These are phyloP conservation scores for Didymosphaeria variabile DNA, from an alignment of 2,329 filamentous ascomycete species.

Conservation along the genomic window DNA sequence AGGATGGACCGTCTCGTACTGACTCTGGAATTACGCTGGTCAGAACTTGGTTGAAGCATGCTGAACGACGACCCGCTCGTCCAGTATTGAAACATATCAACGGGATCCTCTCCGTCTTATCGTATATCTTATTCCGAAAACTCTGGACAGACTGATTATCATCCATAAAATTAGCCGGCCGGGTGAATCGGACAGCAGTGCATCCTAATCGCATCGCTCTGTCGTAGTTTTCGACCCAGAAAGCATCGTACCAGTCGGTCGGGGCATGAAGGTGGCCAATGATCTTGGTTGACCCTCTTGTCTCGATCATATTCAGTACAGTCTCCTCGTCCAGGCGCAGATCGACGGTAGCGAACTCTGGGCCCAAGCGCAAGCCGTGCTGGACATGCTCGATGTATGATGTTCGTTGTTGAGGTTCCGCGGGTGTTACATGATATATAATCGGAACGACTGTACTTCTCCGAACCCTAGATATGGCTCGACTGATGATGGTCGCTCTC, in stretches of 20 bases:
- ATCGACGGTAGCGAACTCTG: slow-evolving; percentile 69
- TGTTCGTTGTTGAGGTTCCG: slow-evolving; percentile 33
- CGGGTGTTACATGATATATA: slow-evolving; percentile 50
- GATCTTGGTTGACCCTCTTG: slow-evolving; percentile 66
- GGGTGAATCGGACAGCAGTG: slow-evolving; percentile 69
- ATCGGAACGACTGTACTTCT: slow-evolving; percentile 66
- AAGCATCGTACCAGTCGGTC: slow-evolving; percentile 65
- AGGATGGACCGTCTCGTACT: slow-evolving; percentile 45
- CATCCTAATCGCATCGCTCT: slow-evolving; percentile 67
- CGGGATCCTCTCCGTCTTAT: slow-evolving; percentile 58
- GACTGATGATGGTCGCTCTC: slow-evolving; percentile 60
- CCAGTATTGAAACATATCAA: slow-evolving; percentile 73
- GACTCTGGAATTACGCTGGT: slow-evolving; percentile 66
- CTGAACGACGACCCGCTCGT: slow-evolving; percentile 68
- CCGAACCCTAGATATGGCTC: slow-evolving; percentile 67
- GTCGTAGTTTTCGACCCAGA: slow-evolving; percentile 67
- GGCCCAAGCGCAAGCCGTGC: slow-evolving; percentile 68
- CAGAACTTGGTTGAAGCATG: slow-evolving; percentile 71
- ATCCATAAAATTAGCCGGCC: slow-evolving; percentile 64
- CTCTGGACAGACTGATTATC: slow-evolving; percentile 70
- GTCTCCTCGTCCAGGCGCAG: slow-evolving; percentile 63
- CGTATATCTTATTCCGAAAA: slow-evolving; percentile 62
- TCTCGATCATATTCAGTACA: slow-evolving; percentile 60
- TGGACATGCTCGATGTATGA: slow-evolving; percentile 66
- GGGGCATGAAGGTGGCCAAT: slow-evolving; percentile 65